Percentiles rank a stretch among this genome's conserved stretches.
Evolutionary conservation across 306 rosid species (phyloP).

Genomic region (Nissolia schottii): DNA sequence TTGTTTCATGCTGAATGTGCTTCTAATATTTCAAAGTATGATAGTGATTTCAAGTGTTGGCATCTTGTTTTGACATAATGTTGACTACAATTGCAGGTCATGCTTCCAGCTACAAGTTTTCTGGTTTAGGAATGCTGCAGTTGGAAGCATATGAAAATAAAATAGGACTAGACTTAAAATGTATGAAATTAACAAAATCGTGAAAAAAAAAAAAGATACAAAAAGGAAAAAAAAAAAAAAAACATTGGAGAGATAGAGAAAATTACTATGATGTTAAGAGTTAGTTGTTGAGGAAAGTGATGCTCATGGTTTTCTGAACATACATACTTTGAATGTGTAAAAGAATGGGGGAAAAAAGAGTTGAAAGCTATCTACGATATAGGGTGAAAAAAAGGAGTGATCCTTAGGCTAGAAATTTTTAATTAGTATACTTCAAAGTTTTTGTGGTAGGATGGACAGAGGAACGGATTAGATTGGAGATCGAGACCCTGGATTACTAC

Average conservation of each 20-base stretch:
- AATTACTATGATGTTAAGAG: not conserved
- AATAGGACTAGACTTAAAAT: conserved; percentile 16
- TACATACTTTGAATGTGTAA: conserved; percentile 1
- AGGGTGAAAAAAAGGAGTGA: conserved; percentile 22
- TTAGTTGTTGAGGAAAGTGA: conserved; percentile 3
- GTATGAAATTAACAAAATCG: conserved; percentile 10
- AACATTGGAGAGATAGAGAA: not conserved
- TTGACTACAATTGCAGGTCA: conserved; percentile 56
- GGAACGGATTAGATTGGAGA: conserved; percentile 29
- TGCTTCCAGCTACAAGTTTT: conserved; percentile 49
- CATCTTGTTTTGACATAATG: conserved; percentile 39
- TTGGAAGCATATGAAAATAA: conserved; percentile 33
- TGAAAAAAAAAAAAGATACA: conserved; percentile 9
- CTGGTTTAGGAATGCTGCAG: conserved; percentile 38
- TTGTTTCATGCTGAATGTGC: conserved; percentile 5
- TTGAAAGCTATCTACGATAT: not conserved
- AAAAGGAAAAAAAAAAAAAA: not conserved
- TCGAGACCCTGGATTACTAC: conserved; percentile 23
- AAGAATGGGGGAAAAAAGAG: not conserved
- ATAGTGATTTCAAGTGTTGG: conserved; percentile 18
- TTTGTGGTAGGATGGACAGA: conserved; percentile 16
- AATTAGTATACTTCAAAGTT: not conserved
- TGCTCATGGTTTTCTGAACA: not conserved
- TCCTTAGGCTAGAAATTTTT: not conserved
- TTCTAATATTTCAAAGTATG: conserved; percentile 11